Conservation (phyloP, 306 rosid species). For the Rosa multiflora region DNA sequence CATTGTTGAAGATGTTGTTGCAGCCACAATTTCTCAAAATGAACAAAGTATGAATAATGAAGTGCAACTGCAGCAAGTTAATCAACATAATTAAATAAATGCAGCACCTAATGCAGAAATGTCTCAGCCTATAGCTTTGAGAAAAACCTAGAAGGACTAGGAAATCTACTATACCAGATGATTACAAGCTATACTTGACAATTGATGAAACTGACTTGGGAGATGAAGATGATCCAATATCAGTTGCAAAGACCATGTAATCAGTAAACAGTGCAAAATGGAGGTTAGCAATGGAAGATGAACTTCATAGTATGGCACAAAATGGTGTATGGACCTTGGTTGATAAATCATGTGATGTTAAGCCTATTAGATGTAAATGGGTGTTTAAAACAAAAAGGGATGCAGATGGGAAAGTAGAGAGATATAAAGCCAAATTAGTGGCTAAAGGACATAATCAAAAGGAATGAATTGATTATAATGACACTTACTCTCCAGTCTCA, state of each 20-base stretch:
- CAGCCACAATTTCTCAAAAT: too few species aligned
- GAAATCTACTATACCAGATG: too few species aligned
- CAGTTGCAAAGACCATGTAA: neutral
- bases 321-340: neutral
- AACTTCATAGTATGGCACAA: neutral
- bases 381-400: neutral
- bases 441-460: neutral
- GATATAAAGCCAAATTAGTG: neutral
- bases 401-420: neutral
- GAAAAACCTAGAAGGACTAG: too few species aligned
- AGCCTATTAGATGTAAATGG: neutral
- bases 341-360: rapidly evolving
- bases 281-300: neutral
- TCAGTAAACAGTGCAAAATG: neutral
- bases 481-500: neutral
- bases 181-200: too few species aligned
- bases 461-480: neutral
- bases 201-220: neutral
- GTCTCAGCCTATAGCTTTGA: too few species aligned
- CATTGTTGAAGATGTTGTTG: too few species aligned
- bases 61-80: too few species aligned
- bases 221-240: neutral
- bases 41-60: too few species aligned
- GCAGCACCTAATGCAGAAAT: too few species aligned
- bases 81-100: too few species aligned